Evolutionary conservation across 108 stramenopile species (phyloP).

Genomic region (Nitzschia sp.): DNA sequence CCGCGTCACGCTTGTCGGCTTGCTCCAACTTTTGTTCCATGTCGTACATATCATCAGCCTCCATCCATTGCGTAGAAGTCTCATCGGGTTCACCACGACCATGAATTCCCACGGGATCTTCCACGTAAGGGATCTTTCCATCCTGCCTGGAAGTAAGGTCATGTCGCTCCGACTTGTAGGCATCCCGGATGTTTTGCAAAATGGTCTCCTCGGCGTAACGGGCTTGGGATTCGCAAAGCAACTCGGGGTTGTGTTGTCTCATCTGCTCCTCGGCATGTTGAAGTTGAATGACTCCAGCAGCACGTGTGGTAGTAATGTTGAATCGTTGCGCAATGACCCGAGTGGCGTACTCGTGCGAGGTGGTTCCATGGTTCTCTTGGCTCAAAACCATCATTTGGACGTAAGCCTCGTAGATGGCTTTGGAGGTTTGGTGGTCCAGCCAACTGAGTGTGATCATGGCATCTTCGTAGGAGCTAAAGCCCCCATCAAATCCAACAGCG

Average conservation of each 20-base stretch:
- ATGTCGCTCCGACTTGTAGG: slow-evolving; percentile 35
- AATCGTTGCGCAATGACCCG: slow-evolving; percentile 73
- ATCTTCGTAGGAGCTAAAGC: slow-evolving; percentile 66
- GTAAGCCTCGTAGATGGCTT: slow-evolving; percentile 64
- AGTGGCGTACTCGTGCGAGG: slow-evolving; percentile 81
- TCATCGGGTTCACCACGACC: slow-evolving; percentile 50
- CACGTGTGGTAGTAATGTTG: slow-evolving; percentile 66
- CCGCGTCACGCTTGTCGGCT: slow-evolving; percentile 52
- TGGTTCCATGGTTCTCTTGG: slow-evolving; percentile 38
- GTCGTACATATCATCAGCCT: slow-evolving; percentile 67
- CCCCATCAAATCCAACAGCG: slow-evolving; percentile 62
- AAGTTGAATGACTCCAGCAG: slow-evolving; percentile 74
- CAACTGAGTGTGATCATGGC: slow-evolving; percentile 70
- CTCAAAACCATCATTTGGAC: slow-evolving; percentile 56
- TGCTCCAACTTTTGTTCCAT: slow-evolving; percentile 56
- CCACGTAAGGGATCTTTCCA: slow-evolving; percentile 46
- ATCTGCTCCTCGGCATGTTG: slow-evolving; percentile 79
- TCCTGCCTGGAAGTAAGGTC: background rate
- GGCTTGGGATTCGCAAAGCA: slow-evolving; percentile 41
- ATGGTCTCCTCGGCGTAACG: slow-evolving; percentile 57
- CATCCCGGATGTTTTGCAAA: slow-evolving; percentile 39
- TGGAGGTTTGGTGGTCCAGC: slow-evolving; percentile 55
- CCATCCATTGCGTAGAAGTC: slow-evolving; percentile 30
- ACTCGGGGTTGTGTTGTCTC: slow-evolving; percentile 30
- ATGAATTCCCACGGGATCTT: slow-evolving; percentile 66